Conservation (phyloP, 441 rosid species). For the Biscutella laevigata region DNA sequence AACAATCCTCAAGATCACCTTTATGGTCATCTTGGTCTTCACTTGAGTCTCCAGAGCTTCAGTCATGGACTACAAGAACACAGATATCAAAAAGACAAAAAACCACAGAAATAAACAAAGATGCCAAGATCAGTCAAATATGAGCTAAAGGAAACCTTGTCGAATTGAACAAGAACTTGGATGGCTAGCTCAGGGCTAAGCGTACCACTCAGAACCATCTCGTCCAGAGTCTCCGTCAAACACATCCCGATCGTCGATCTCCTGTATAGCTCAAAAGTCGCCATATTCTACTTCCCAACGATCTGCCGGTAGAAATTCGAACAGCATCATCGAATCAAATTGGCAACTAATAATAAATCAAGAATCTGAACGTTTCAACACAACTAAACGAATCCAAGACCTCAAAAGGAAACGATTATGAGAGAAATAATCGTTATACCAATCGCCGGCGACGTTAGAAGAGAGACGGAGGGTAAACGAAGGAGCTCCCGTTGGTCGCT, state of each 20-base stretch:
- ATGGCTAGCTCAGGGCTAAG: constrained; percentile 91
- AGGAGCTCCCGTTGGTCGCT: constrained; percentile 28
- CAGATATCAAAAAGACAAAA: background rate
- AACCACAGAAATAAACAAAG: background rate
- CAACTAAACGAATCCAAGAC: background rate
- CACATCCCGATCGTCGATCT: constrained; percentile 96
- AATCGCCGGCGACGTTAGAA: constrained; percentile 25
- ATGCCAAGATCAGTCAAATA: background rate
- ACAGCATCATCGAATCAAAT: background rate
- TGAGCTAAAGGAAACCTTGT: constrained; percentile 47
- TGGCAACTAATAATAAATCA: background rate
- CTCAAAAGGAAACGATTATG: constrained; percentile 1
- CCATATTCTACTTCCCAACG: constrained; percentile 53
- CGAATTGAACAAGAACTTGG: constrained; percentile 93
- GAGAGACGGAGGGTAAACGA: constrained; percentile 3
- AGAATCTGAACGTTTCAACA: background rate
- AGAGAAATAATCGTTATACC: constrained; percentile 11
- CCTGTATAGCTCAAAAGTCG: constrained; percentile 92
- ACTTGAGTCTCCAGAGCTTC: constrained; percentile 84
- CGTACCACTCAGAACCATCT: constrained; percentile 87
- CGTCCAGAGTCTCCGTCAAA: constrained; percentile 87
- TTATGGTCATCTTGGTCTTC: constrained; percentile 81
- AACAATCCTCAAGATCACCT: constrained; percentile 37
- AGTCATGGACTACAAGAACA: constrained; percentile 65
- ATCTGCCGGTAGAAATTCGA: constrained; percentile 1